Conservation (phyloP, 495 filamentous ascomycete species). For the Cercophora samala region DNA sequence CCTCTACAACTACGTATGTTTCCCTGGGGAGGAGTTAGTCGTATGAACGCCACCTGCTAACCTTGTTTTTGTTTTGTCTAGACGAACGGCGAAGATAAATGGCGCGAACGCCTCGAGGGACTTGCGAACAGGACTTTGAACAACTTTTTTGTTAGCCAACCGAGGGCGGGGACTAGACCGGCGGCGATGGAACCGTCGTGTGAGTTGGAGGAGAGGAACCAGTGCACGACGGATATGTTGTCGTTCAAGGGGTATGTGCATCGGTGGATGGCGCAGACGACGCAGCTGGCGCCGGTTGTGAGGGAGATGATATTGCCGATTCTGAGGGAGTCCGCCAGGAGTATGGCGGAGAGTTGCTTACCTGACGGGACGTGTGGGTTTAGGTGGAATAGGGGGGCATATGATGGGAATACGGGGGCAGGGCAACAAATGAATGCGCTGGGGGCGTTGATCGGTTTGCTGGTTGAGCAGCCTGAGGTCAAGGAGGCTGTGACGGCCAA, state of each 20-base stretch:
- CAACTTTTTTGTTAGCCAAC: constrained; percentile 48
- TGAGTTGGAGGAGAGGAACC: constrained; percentile 46
- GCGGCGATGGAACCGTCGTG: constrained; percentile 57
- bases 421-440: constrained; percentile 70
- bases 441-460: constrained; percentile 54
- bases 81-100: constrained; percentile 46
- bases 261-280: constrained; percentile 65
- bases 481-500: constrained; percentile 18
- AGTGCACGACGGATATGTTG: constrained; percentile 64
- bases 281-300: constrained; percentile 65
- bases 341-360: constrained; percentile 63
- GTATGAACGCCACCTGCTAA: constrained; percentile 21
- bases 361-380: constrained; percentile 63
- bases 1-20: constrained; percentile 65
- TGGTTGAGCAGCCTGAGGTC: constrained; percentile 30
- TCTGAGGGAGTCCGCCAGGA: constrained; percentile 60
- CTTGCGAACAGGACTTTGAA: constrained; percentile 54
- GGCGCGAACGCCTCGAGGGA: constrained; percentile 53
- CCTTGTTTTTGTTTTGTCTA: background rate
- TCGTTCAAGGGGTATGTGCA: constrained; percentile 77
- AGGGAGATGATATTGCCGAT: constrained; percentile 56
- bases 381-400: constrained; percentile 39
- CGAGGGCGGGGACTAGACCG: constrained; percentile 33
- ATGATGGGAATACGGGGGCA: constrained; percentile 56
- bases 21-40: background rate